A percentile compares a stretch with the other conserved stretches of the same genome.
Conservation (phyloP, 805 yeast genomes). For the Pichia heedii region DNA sequence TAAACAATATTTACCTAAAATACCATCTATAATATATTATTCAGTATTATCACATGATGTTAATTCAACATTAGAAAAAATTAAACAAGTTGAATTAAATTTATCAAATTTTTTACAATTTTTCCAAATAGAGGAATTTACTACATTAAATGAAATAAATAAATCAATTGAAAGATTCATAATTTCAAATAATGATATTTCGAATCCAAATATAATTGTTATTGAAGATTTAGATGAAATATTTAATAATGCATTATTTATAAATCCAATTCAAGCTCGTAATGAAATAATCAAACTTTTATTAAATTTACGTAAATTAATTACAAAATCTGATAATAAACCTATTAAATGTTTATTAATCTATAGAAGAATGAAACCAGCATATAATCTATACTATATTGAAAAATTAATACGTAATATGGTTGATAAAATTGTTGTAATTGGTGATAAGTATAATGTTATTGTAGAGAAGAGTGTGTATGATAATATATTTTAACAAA, state of each 20-base stretch:
- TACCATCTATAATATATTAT: no score
- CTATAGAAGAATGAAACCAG: neutral
- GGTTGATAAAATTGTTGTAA: constrained; percentile 14
- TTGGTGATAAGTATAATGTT: neutral
- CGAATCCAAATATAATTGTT: constrained; percentile 1
- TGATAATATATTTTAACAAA: no score
- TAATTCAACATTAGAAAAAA: no score
- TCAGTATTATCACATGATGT: no score
- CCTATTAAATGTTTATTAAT: constrained; percentile 11
- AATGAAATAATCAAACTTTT: constrained; percentile 1
- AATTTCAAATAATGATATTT: no score
- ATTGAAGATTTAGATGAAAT: constrained; percentile 22
- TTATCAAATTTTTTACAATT: no score
- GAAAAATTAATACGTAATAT: constrained; percentile 14
- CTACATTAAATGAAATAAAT: no score
- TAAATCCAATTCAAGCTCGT: constrained; percentile 11
- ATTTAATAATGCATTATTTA: constrained; percentile 20
- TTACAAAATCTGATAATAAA: constrained; percentile 14
- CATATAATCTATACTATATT: constrained; percentile 17
- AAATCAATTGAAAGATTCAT: no score
- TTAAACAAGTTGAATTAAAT: no score
- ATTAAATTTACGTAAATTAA: constrained; percentile 17
- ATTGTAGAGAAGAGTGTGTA: no score
- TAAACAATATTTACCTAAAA: no score
- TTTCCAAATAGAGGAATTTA: no score